Evolutionary conservation across 2,329 filamentous ascomycete genomes (phyloP).

Genomic region (Arthroderma uncinatum): DNA sequence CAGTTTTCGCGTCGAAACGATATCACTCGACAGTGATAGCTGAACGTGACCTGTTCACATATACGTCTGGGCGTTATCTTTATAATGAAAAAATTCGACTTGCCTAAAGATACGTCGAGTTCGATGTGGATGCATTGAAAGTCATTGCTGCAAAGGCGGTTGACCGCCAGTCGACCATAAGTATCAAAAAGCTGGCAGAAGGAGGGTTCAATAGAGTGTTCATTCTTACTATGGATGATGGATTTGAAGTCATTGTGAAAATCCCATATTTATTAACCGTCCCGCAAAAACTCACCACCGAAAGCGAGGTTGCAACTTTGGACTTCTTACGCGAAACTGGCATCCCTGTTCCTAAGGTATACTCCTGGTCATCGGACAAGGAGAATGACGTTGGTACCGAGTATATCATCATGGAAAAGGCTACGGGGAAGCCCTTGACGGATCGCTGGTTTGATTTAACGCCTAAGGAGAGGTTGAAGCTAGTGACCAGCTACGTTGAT

Average conservation of each 20-base stretch:
- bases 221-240: constrained; percentile 18
- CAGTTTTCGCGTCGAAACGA: background rate
- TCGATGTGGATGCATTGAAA: constrained; percentile 13
- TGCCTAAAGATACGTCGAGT: constrained; percentile 10
- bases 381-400: constrained; percentile 31
- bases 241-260: constrained; percentile 19
- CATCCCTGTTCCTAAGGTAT: constrained; percentile 29
- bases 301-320: constrained; percentile 29
- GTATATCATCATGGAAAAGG: constrained; percentile 33
- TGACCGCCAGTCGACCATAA: constrained; percentile 5
- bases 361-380: constrained; percentile 24
- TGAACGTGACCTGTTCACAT: constrained; percentile 10
- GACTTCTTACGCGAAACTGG: constrained; percentile 13
- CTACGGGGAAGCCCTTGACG: constrained; percentile 23
- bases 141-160: constrained; percentile 7
- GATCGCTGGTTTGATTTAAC: constrained; percentile 22
- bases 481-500: constrained; percentile 15
- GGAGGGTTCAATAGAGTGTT: constrained; percentile 22
- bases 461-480: constrained; percentile 8
- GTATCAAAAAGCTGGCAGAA: constrained; percentile 18
- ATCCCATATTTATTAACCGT: constrained; percentile 19
- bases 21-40: background rate
- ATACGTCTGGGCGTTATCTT: constrained; percentile 12
- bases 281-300: constrained; percentile 18
- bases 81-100: constrained; percentile 12